Percentiles rank a stretch among this genome's conserved stretches.
These are phyloP conservation scores for Iberis pinnata DNA, from an alignment of 345 rosid genomes.

Conservation along the genomic window DNA sequence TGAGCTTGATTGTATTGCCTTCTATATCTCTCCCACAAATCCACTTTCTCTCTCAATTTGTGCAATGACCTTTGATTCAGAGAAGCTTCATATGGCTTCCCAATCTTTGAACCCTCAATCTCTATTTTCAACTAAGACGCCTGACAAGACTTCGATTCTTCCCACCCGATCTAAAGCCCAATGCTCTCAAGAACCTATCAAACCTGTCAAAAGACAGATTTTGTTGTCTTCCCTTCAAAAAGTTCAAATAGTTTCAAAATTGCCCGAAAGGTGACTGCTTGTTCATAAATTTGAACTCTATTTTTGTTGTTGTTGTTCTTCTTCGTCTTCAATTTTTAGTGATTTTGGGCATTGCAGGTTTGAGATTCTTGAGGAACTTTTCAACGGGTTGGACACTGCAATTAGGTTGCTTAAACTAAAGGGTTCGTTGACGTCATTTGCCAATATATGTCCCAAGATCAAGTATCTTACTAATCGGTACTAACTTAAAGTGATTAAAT, in stretches of 20 bases:
- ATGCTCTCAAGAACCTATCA: conserved; percentile 16
- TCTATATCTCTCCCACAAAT: too few relatives aligned
- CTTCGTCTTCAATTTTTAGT: neutral
- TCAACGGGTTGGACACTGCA: conserved; percentile 54
- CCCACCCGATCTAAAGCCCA: conserved; percentile 23
- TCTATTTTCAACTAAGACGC: conserved; percentile 38
- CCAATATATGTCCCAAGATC: conserved; percentile 52
- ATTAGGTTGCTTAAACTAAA: conserved; percentile 51
- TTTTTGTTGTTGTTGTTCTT: neutral
- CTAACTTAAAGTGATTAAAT: too few relatives aligned
- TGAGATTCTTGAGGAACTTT: conserved; percentile 47
- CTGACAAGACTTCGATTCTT: conserved; percentile 32
- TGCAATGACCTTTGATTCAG: conserved; percentile 37
- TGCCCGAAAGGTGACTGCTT: conserved; percentile 45
- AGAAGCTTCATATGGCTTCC: conserved; percentile 15
- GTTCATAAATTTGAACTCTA: too few relatives aligned
- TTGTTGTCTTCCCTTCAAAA: conserved; percentile 25
- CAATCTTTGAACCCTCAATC: conserved; percentile 8
- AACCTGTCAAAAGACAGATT: conserved; percentile 42
- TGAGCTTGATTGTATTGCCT: too few relatives aligned
- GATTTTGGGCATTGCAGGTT: conserved; percentile 31
- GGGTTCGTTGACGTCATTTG: conserved; percentile 46
- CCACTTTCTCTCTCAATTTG: too few relatives aligned
- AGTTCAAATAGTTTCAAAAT: conserved; percentile 10
- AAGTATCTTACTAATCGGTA: conserved; percentile 74